Evolutionary conservation across 306 rosid genomes (phyloP).

Genomic region (Biancaea sappan): DNA sequence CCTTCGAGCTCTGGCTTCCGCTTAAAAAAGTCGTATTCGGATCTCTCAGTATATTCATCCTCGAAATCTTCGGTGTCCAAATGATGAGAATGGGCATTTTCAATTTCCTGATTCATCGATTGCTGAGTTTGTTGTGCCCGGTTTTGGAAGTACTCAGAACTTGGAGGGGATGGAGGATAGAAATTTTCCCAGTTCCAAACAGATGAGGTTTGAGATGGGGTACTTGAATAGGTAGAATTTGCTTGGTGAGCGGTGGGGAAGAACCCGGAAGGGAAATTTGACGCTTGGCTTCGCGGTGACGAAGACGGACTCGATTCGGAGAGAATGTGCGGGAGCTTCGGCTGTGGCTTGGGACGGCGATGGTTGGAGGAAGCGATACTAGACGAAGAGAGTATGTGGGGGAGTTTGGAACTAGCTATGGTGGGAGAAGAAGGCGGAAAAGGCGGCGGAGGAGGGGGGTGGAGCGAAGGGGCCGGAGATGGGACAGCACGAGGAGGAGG

Average conservation of each 20-base stretch:
- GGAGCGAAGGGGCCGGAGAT: conserved; percentile 51
- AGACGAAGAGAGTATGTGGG: conserved; percentile 55
- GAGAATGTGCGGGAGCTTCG: conserved; percentile 90
- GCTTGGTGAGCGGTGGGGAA: conserved; percentile 73
- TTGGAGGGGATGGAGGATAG: conserved; percentile 94
- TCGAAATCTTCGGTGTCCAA: conserved; percentile 32
- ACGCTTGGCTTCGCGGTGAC: conserved; percentile 59
- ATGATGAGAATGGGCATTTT: neutral
- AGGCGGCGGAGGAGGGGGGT: conserved; percentile 39
- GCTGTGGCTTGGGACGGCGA: conserved; percentile 56
- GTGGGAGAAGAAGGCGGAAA: conserved; percentile 56
- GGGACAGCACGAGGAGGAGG: conserved; percentile 49
- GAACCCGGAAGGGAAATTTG: conserved; percentile 46
- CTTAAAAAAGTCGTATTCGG: conserved; percentile 57
- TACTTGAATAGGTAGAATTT: conserved; percentile 73
- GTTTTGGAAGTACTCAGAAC: conserved; percentile 69
- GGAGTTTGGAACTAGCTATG: conserved; percentile 62
- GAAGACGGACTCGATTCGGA: conserved; percentile 78
- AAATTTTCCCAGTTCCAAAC: conserved; percentile 98
- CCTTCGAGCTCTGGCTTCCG: conserved; percentile 3
- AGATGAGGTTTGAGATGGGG: conserved; percentile 94
- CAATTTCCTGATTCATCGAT: neutral
- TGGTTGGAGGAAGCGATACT: conserved; percentile 17
- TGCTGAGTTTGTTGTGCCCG: conserved; percentile 34
- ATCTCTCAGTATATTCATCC: conserved; percentile 47